Conservation (phyloP, 768 basidiomycete genomes). For the Lactarius sp. region DNA sequence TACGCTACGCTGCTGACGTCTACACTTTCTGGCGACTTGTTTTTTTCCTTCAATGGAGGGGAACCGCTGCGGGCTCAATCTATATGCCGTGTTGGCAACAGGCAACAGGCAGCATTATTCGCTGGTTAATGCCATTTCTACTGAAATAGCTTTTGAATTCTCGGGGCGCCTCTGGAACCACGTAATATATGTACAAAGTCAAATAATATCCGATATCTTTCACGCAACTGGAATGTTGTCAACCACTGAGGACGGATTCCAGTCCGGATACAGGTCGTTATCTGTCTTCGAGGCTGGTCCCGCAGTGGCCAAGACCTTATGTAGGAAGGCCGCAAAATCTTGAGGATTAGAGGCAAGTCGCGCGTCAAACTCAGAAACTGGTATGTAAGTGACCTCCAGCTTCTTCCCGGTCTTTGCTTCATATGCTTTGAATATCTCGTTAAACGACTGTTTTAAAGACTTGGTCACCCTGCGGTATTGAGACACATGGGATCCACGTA, state of each 20-base stretch:
- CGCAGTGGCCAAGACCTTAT: conserved; percentile 8
- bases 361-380: conserved; percentile 20
- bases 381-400: conserved; percentile 22
- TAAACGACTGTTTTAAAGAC: conserved; percentile 10
- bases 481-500: not conserved
- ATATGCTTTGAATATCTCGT: conserved; percentile 25
- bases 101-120: no score
- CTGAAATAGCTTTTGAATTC: not conserved
- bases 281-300: conserved; percentile 4
- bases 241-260: conserved; percentile 22
- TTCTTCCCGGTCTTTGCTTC: conserved; percentile 24
- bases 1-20: no score
- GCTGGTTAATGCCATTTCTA: no score
- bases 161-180: not conserved
- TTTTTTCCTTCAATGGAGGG: no score
- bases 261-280: conserved; percentile 24
- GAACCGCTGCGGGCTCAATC: no score
- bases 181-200: not conserved
- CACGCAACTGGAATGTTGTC: conserved; percentile 12
- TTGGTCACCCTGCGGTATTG: not conserved
- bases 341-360: conserved; percentile 11
- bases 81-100: no score
- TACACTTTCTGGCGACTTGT: no score
- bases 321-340: conserved; percentile 7
- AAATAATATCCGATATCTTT: not conserved